Evolutionary conservation across 306 rosid species (phyloP).

Genomic region (Malus domestica): DNA sequence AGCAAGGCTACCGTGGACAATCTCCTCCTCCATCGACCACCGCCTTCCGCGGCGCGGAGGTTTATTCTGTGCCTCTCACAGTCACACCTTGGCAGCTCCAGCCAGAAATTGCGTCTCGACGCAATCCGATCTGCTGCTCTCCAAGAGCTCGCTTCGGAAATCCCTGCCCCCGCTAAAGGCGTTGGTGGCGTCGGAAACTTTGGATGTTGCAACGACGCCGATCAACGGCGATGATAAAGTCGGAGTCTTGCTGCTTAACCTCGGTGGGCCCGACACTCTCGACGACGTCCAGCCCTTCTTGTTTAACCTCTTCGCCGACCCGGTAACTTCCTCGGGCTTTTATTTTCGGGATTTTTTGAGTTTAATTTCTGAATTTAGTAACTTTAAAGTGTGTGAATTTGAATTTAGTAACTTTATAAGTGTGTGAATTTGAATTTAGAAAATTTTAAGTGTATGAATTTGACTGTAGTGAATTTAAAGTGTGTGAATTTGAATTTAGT

Average conservation of each 20-base stretch:
- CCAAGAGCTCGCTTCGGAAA: conserved; percentile 44
- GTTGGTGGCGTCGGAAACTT: conserved; percentile 46
- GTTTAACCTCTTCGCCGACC: conserved; percentile 96
- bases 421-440: background rate
- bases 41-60: conserved; percentile 47
- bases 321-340: conserved; percentile 37
- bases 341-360: background rate
- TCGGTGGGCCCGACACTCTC: conserved; percentile 95
- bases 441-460: no score
- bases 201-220: conserved; percentile 38
- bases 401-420: background rate
- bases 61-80: conserved; percentile 37
- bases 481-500: background rate
- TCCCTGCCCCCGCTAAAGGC: conserved; percentile 54
- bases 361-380: no score
- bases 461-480: background rate
- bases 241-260: conserved; percentile 86
- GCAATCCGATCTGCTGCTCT: conserved; percentile 31
- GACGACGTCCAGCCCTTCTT: conserved; percentile 95
- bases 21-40: conserved; percentile 22
- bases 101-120: conserved; percentile 31
- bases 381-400: background rate
- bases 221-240: conserved; percentile 58
- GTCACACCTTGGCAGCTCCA: conserved; percentile 35
- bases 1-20: conserved; percentile 23